Base-by-base conservation (phyloP, 345 rosid genomes). In the Arabis alpina region DNA sequence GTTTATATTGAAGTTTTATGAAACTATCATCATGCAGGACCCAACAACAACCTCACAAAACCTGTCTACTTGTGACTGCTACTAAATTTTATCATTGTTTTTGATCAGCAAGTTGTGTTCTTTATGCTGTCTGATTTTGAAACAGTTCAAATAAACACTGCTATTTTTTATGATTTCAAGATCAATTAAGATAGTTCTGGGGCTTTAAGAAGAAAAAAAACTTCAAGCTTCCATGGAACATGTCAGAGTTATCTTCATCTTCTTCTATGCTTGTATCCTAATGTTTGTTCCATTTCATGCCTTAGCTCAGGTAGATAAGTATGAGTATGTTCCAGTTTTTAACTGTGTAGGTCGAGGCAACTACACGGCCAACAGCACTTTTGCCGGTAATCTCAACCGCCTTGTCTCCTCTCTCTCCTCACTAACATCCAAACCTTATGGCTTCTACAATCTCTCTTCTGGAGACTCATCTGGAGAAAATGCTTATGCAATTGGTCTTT, bases 401-500 rank as follows among this genome's bases (percentile, higher is more conserved):
- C 74, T 73, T 48, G 73, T 73, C 56, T 55, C 75, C 30, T 61
- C 73, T 19, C 55, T 73, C 3, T 50, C 64, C 14, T 68, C 78
- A 10, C 66, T 57, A 1, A 55, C 19, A 56, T 8, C 74, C 3
- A 43, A 10, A 51, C 3, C 70, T 68, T 77, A 62, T 58, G 81
- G 78, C 27, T 77, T 77, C 71, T 73, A 77, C 70, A 77, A 66
- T 54, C 24, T 77, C 49, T 54, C 77, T 37, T 60, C 57, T 8
- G 74, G 70, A 3, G 54, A 57, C 14, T 56, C 75, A 11, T 63
- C 66, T 36, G 62, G 41, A 50, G 77, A 79, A 47, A 32, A 25
- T 47, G 82, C 72, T 41, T 59, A 80, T 3, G 84, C 72, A 43
- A 48, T 54, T 30, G 80, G 61, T 14, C 62, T 80, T 0, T 84